A percentile compares a stretch with the other conserved stretches of the same genome.
These are phyloP conservation scores for Coemansia reversa DNA, from an alignment of 192 early-diverging fungal genomes.

Conservation along the genomic window DNA sequence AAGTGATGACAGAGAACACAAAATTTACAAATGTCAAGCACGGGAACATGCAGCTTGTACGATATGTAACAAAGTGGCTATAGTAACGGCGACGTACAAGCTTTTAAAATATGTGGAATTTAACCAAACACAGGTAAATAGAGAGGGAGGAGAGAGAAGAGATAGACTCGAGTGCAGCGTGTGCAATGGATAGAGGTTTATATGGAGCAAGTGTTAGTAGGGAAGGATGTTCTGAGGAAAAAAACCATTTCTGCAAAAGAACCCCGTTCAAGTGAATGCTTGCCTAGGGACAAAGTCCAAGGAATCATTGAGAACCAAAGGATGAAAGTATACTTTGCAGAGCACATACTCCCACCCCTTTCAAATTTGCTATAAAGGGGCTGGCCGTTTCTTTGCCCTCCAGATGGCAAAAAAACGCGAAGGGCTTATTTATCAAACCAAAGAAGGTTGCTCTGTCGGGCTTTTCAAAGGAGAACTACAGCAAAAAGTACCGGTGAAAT, in stretches of 20 bases:
- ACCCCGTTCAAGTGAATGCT: not conserved
- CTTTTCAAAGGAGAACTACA: not conserved
- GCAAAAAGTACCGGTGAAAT: not conserved
- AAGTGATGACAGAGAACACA: not conserved
- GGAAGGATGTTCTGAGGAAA: not conserved
- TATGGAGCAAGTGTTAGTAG: not conserved
- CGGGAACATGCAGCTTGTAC: constrained; percentile 2
- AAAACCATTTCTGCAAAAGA: no score
- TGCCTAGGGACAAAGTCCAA: constrained; percentile 10
- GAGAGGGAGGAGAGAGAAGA: not conserved
- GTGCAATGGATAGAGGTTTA: not conserved
- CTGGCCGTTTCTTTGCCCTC: not conserved
- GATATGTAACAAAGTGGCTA: not conserved
- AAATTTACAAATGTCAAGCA: not conserved
- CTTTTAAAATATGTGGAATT: not conserved
- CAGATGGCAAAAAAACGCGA: not conserved
- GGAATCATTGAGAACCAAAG: not conserved
- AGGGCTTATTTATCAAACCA: constrained; percentile 10
- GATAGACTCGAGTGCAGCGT: no score
- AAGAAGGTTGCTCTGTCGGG: not conserved
- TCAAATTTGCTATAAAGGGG: not conserved
- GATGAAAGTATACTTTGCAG: not conserved
- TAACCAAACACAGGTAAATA: not conserved
- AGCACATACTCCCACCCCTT: not conserved
- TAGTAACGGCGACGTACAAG: not conserved